phyloP scores from a whole-genome alignment of 768 basidiomycete species.

The Tricholoma bakamatsutake region DNA sequence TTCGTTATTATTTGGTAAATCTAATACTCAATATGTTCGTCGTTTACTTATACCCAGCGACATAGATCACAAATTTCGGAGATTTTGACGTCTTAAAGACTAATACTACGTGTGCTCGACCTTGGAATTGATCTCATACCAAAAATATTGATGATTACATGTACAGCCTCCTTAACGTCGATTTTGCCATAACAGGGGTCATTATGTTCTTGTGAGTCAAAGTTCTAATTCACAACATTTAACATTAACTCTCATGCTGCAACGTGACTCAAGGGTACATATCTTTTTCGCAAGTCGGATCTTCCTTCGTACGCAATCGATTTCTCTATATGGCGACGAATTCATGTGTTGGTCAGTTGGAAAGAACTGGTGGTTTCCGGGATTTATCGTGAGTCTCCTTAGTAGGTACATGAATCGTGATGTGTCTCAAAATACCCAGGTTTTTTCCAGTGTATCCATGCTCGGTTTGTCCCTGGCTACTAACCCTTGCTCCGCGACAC shows the following conservation, averaged over 20 bases:
- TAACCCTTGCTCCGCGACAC: too few species aligned
- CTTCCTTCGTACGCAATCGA: neutral
- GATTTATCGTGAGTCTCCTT: neutral
- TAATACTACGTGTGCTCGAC: neutral
- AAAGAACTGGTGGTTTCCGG: neutral
- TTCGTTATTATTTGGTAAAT: conserved; percentile 3
- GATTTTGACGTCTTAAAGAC: neutral
- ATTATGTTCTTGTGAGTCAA: neutral
- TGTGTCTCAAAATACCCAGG: neutral
- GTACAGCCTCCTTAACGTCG: neutral
- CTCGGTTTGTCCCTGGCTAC: neutral
- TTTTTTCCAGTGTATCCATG: neutral
- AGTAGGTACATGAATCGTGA: neutral
- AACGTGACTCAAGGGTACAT: neutral
- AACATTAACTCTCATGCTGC: neutral
- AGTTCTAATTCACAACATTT: neutral
- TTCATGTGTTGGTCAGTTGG: neutral
- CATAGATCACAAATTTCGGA: conserved; percentile 5
- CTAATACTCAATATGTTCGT: neutral
- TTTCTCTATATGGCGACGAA: neutral
- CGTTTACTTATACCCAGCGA: neutral
- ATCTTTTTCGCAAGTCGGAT: conserved; percentile 3
- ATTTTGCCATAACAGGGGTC: neutral
- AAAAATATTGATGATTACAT: neutral
- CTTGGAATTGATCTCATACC: neutral